These are phyloP conservation scores for Lachancea mirantina DNA, from an alignment of 805 yeast genomes.

Conservation along the genomic window DNA sequence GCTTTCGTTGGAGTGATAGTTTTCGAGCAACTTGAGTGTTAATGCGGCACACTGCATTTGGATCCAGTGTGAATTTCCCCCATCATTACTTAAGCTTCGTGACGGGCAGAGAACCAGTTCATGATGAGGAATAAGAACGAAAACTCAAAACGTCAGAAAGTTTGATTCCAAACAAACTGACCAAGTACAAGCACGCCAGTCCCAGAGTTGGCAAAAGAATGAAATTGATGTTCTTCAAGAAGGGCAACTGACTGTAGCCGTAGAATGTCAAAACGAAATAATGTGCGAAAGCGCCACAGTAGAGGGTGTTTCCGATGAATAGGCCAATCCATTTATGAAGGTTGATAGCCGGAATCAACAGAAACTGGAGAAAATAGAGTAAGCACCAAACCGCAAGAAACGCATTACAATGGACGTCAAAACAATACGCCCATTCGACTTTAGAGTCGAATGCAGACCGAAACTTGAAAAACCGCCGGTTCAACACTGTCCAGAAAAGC, in stretches of 20 bases:
- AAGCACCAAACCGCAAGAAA: conserved; percentile 72
- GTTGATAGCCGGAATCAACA: conserved; percentile 64
- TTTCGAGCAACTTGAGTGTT: conserved; percentile 2
- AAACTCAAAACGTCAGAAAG: conserved; percentile 47
- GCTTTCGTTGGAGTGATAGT: conserved; percentile 6
- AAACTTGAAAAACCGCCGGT: conserved; percentile 49
- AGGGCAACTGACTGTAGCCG: conserved; percentile 78
- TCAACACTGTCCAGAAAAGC: conserved; percentile 63
- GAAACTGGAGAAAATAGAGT: conserved; percentile 65
- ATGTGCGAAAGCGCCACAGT: conserved; percentile 64
- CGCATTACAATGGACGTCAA: conserved; percentile 91
- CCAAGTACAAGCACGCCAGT: conserved; percentile 49
- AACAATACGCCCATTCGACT: conserved; percentile 88
- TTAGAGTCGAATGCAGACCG: conserved; percentile 20
- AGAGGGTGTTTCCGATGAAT: conserved; percentile 70
- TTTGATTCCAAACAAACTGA: conserved; percentile 62
- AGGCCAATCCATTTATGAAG: conserved; percentile 59
- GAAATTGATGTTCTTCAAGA: conserved; percentile 53
- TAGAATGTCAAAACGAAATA: conserved; percentile 77
- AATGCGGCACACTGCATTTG: too few relatives aligned
- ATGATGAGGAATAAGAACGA: conserved; percentile 15
- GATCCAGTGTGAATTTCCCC: too few relatives aligned
- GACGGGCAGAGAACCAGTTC: too few relatives aligned
- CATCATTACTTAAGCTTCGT: too few relatives aligned
- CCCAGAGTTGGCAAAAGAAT: conserved; percentile 58